Conservation (phyloP, 805 yeast species). For the Cephaloascus albidus region DNA sequence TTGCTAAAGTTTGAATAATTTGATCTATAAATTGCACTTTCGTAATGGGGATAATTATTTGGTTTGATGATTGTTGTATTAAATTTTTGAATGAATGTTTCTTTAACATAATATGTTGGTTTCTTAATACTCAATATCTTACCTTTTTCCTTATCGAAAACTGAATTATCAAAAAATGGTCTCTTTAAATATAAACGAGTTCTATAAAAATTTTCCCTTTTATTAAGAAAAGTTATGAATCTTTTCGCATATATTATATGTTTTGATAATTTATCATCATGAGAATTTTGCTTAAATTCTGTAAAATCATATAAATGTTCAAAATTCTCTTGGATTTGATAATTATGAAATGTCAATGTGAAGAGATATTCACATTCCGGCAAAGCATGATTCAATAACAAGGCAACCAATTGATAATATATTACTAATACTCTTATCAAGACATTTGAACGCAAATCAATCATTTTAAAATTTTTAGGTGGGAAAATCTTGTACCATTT, state of each 20-base stretch:
- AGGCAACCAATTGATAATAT: neutral
- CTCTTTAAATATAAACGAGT: neutral
- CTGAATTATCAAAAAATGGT: neutral
- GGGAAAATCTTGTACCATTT: constrained; percentile 1
- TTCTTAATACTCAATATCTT: neutral
- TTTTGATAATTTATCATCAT: neutral
- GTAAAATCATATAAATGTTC: neutral
- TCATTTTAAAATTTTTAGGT: neutral
- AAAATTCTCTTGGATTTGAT: neutral
- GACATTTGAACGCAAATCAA: neutral
- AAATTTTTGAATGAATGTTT: neutral
- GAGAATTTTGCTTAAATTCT: neutral
- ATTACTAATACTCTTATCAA: neutral
- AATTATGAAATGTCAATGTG: neutral
- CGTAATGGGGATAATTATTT: constrained; percentile 1
- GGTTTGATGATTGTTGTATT: neutral
- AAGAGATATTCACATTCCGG: neutral
- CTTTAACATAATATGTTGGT: neutral
- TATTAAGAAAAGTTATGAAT: neutral
- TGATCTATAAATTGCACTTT: neutral
- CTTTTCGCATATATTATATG: neutral
- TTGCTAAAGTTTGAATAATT: neutral
- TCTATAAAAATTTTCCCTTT: neutral
- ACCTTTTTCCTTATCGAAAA: neutral
- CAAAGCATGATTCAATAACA: neutral